These are phyloP conservation scores for Boletellus sp. DNA, from an alignment of 1,284 basidiomycete species.

Conservation along the genomic window DNA sequence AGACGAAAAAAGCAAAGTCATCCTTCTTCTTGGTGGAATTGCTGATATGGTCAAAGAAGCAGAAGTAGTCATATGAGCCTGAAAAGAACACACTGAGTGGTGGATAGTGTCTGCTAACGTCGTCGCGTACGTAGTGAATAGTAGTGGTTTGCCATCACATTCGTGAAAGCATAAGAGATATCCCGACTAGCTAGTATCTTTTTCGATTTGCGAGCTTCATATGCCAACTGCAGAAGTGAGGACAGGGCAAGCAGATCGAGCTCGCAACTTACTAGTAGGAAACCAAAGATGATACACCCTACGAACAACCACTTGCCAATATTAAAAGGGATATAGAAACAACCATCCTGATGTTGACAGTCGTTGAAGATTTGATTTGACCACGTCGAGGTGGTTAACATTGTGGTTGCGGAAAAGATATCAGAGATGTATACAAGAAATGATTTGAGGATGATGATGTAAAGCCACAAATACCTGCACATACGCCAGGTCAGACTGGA, in stretches of 20 bases:
- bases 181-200: constrained; percentile 93
- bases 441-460: constrained; percentile 89
- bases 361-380: constrained; percentile 84
- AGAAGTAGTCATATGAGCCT: constrained; percentile 96
- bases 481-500: constrained; percentile 6
- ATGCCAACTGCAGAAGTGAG: constrained; percentile 59
- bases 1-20: constrained; percentile 98
- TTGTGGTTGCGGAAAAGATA: constrained; percentile 95
- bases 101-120: neutral
- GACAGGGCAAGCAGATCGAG: neutral
- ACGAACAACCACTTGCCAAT: constrained; percentile 96
- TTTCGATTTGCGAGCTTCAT: constrained; percentile 89
- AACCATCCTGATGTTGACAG: constrained; percentile 61
- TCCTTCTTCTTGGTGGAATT: constrained; percentile 95
- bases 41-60: constrained; percentile 96
- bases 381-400: constrained; percentile 92
- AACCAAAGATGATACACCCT: constrained; percentile 96
- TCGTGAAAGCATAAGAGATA: constrained; percentile 96
- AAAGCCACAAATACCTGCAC: constrained; percentile 84
- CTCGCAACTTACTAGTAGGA: constrained; percentile 71
- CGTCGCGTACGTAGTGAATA: constrained; percentile 78
- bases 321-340: constrained; percentile 84
- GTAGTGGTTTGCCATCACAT: constrained; percentile 95
- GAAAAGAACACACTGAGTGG: constrained; percentile 4
- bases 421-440: constrained; percentile 96